A percentile compares a stretch with the other conserved stretches of the same genome.
These are phyloP conservation scores for Kluyveromyces nonfermentans DNA, from an alignment of 805 yeast species.

Conservation along the genomic window DNA sequence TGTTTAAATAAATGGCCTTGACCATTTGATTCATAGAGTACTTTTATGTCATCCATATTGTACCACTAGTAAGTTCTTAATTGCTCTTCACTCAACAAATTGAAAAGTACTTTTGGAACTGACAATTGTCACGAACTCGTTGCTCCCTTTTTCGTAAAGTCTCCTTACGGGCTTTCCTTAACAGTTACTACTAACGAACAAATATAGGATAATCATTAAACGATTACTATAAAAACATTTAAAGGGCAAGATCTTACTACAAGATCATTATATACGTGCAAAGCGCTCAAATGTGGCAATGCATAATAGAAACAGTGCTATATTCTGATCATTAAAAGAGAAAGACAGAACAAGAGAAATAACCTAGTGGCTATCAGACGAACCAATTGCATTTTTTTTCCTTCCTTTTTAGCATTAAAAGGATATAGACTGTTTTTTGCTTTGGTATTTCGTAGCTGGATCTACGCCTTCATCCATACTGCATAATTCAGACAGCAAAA, in stretches of 20 bases:
- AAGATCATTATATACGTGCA: not conserved
- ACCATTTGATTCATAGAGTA: conserved; percentile 36
- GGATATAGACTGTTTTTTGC: too few relatives aligned
- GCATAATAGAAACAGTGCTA: not conserved
- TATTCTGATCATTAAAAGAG: not conserved
- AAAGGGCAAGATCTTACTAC: not conserved
- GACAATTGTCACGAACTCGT: too few relatives aligned
- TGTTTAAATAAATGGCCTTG: conserved; percentile 46
- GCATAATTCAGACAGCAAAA: not conserved
- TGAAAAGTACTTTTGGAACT: too few relatives aligned
- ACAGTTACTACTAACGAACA: too few relatives aligned
- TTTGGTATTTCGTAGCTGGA: not conserved
- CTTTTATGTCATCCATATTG: conserved; percentile 8
- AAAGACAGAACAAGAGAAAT: not conserved
- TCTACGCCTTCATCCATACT: not conserved
- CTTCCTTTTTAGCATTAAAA: too few relatives aligned
- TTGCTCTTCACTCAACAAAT: too few relatives aligned
- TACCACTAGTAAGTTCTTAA: too few relatives aligned
- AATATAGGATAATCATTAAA: too few relatives aligned
- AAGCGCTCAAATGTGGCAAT: not conserved
- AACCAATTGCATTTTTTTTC: not conserved
- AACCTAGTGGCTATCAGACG: too few relatives aligned
- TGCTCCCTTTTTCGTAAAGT: too few relatives aligned
- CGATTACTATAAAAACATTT: too few relatives aligned
- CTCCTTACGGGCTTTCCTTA: too few relatives aligned